phyloP scores from a whole-genome alignment of 805 yeast species.

The Pichia cephalocereana region DNA sequence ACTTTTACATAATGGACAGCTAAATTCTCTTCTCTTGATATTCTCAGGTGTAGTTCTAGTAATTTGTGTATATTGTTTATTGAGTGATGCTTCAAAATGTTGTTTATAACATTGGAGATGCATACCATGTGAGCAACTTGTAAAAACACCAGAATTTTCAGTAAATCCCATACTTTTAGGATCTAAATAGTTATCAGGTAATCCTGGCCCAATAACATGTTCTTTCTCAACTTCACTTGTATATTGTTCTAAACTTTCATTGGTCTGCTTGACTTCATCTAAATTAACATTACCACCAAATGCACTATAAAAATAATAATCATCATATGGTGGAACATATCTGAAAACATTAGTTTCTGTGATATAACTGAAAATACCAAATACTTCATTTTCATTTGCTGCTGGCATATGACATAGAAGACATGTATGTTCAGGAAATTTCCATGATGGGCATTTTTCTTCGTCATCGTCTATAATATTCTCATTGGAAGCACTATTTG shows the following conservation, averaged over 20 bases:
- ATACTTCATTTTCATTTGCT: conserved; percentile 46
- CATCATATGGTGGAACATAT: conserved; percentile 46
- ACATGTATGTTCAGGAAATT: conserved; percentile 66
- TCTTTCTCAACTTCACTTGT: conserved; percentile 25
- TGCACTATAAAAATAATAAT: conserved; percentile 57
- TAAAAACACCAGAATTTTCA: conserved; percentile 41
- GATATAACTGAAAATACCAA: conserved; percentile 64
- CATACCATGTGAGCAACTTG: conserved; percentile 92
- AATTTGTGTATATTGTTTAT: conserved; percentile 53
- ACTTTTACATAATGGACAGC: conserved; percentile 89
- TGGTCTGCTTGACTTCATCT: conserved; percentile 13
- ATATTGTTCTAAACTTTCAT: conserved; percentile 29
- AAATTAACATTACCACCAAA: conserved; percentile 43
- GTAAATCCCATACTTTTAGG: conserved; percentile 19
- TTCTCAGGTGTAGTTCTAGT: conserved; percentile 79
- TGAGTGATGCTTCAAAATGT: conserved; percentile 46
- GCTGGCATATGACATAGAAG: conserved; percentile 76
- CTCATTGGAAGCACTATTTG: neutral
- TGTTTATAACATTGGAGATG: conserved; percentile 70
- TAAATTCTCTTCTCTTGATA: conserved; percentile 57
- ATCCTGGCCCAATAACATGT: conserved; percentile 57
- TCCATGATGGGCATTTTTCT: conserved; percentile 40
- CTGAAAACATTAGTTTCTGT: conserved; percentile 53
- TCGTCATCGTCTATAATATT: conserved; percentile 2
- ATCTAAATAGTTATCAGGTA: conserved; percentile 29